A percentile compares a stretch with the other conserved stretches of the same genome.
phyloP scores from a whole-genome alignment of 2,329 filamentous ascomycete genomes.

The Fusarium sp. region DNA sequence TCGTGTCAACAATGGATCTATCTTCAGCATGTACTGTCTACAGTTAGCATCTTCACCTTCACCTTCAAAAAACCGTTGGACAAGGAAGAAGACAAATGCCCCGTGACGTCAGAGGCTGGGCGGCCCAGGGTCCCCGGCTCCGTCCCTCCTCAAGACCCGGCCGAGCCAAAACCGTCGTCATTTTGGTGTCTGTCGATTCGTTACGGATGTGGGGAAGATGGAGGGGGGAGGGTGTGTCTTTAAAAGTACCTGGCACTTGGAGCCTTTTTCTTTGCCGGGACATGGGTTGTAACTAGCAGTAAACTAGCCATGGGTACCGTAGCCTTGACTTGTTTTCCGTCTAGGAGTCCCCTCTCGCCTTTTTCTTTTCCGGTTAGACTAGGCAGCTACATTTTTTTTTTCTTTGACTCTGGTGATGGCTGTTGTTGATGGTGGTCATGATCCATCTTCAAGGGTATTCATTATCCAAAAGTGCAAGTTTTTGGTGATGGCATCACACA shows the following conservation, averaged over 20 bases:
- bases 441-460: background rate
- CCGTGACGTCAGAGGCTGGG: conserved; percentile 46
- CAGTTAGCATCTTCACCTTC: background rate
- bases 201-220: conserved; percentile 19
- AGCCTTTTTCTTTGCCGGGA: conserved; percentile 21
- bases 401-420: background rate
- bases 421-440: background rate
- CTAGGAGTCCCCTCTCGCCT: no score
- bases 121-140: conserved; percentile 39
- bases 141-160: conserved; percentile 37
- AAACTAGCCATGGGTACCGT: background rate
- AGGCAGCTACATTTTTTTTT: background rate
- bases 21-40: background rate
- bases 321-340: conserved; percentile 1
- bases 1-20: background rate
- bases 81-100: background rate
- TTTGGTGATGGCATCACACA: background rate
- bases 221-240: background rate
- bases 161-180: conserved; percentile 43
- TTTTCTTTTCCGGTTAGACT: conserved; percentile 1
- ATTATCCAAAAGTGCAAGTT: background rate
- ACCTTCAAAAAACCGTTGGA: conserved; percentile 16
- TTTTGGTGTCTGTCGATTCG: conserved; percentile 36
- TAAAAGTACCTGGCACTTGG: conserved; percentile 18
- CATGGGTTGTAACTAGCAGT: background rate